Evolutionary conservation across 139 green algal species (phyloP), one percentile per base, ranked within the genome.

Genomic region (Zygnema circumcarinatum): DNA sequence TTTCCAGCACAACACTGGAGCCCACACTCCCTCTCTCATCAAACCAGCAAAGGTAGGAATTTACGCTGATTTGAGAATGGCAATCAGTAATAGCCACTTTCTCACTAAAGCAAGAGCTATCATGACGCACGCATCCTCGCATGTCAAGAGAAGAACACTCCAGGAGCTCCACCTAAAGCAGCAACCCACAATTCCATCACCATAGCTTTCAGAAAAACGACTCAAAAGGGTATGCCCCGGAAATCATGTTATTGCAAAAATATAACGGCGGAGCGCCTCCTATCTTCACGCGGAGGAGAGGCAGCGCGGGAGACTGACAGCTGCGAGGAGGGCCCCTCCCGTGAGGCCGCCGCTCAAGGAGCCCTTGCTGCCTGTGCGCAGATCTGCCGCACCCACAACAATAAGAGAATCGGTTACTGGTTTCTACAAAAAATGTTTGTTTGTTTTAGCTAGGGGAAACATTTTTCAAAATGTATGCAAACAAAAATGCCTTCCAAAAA

Each of bases 341-440:
- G 75, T 39, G 39, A 83, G n/a, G 11, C 75, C 38, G 2, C 75
- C 38, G 7, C 35, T 39, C 31, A 83, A 38, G 11, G 75, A 83
- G 75, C 75, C 75, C 11, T 83, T 83, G 75, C 75, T 83, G 75
- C 75, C 75, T 74, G 75, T 74, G 11, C 75, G 52, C 11, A 83
- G 11, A 52, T 83, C 75, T 83, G 32, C 72, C 38, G 42, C 72
- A 79, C 22, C 20, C 22, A 79, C 22, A 31, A 79, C 22, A 79
- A 79, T 21, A 67, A 21, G 29, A 79, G 72, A 33, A 67, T 20
- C 21, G 42, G 21, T 79, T 68, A 79, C 22, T 22, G 38, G 72
- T 67, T 72, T 33, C 29, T 33, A 72, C 25, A 29, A 72, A 72
- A 29, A 72, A 29, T 33, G 54, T 72, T n/a, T n/a, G n/a, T 33